Base-by-base conservation (phyloP, 345 rosid genomes). In the Trapa bicornis region DNA sequence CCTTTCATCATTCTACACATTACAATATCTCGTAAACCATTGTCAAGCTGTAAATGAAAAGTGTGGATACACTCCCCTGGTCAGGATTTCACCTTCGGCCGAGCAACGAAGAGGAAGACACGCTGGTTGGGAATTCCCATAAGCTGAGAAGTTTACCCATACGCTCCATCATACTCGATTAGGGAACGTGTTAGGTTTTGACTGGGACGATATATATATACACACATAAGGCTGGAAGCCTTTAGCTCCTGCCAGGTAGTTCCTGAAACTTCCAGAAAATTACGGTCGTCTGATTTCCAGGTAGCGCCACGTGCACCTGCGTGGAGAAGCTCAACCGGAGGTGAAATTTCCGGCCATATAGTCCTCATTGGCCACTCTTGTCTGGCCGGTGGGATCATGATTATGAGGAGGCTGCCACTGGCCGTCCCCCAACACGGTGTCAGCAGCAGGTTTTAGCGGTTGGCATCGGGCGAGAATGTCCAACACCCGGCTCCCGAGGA, bases 401-500 rank as follows among this genome's bases (percentile, higher is more conserved):
- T 60, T 56, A 52, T n/a, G 11, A 38, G 68, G 68, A 6, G 12
- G 11, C 10, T 61, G 74, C 32, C 7, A 6, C 62, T 74, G 71
- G 54, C 29, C 29, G 29, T 75, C 53, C 64, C 80, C 78, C 29
- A 68, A 37, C 41, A 81, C 60, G 76, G 85, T 0, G 64, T 68
- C 29, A 22, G 29, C 48, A 72, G 50, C 68, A 81, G 65, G 72
- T 79, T 70, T 56, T 76, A 81, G 42, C 61, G 74, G 53, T 79
- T 76, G 37, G 71, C 68, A 43, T 38, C 33, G 16, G 70, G 17
- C 2, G 80, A 39, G 11, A 73, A 67, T 13, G 13, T 42, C 3
- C 74, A 35, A 50, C 42, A 10, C 61, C 52, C 2, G 78, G 71
- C 6, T 78, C 73, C 0, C 43, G 37, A 17, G 15, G n/a, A 12